Percentiles rank a stretch among this genome's conserved stretches.
These are phyloP conservation scores for Talaromyces liani DNA, from an alignment of 495 filamentous ascomycete species.

Conservation along the genomic window DNA sequence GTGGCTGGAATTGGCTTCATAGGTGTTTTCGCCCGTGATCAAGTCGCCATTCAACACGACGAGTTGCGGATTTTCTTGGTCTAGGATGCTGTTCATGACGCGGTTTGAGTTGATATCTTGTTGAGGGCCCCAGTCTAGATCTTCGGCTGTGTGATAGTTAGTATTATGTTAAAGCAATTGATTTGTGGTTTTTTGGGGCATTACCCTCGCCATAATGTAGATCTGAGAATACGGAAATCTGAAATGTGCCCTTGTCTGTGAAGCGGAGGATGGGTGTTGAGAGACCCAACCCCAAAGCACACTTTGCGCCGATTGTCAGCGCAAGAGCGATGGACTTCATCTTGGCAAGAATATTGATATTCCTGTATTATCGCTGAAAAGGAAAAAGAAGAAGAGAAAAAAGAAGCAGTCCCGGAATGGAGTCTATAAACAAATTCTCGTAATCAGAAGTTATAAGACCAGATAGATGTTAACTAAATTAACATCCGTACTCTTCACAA, in stretches of 20 bases:
- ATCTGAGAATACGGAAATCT: conserved; percentile 57
- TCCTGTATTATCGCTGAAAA: neutral
- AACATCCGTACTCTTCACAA: neutral
- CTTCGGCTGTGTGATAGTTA: conserved; percentile 16
- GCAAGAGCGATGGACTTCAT: neutral
- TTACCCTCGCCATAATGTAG: conserved; percentile 63
- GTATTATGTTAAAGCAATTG: neutral
- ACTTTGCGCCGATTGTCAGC: neutral
- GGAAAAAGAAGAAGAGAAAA: neutral
- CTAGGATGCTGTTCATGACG: conserved; percentile 54
- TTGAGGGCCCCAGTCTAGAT: conserved; percentile 49
- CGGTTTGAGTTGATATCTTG: conserved; percentile 52
- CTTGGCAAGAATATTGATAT: neutral
- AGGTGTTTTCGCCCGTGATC: conserved; percentile 62
- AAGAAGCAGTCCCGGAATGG: neutral
- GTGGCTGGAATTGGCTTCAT: conserved; percentile 45
- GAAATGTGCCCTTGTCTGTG: conserved; percentile 29
- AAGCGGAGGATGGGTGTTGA: conserved; percentile 13
- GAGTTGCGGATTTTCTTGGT: conserved; percentile 48
- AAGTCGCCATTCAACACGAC: conserved; percentile 70
- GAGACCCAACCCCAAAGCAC: neutral
- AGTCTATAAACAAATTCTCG: neutral
- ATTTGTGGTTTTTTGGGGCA: neutral
- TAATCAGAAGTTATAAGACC: neutral
- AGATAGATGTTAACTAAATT: neutral